Percentiles rank a stretch among this genome's conserved stretches.
These are phyloP conservation scores for Earliella scabrosa DNA, from an alignment of 1,284 basidiomycete species.

Conservation along the genomic window DNA sequence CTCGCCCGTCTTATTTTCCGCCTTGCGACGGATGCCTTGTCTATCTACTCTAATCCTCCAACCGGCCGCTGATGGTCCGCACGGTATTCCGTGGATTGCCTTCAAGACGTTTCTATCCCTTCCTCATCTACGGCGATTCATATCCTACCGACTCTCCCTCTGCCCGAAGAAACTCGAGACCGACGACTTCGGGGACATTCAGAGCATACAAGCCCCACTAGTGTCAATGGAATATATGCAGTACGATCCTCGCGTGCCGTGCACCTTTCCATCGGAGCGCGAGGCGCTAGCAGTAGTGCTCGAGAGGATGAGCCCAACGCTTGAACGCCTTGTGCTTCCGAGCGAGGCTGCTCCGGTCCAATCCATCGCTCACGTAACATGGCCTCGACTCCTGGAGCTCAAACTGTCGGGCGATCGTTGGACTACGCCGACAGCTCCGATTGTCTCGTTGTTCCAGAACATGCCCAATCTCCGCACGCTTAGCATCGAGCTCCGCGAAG, in stretches of 20 bases:
- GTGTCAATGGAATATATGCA: neutral
- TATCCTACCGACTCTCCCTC: neutral
- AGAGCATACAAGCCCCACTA: neutral
- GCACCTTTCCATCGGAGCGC: neutral
- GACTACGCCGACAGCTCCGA: neutral
- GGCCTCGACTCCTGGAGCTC: neutral
- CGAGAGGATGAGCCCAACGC: too few species aligned
- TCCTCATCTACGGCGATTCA: neutral
- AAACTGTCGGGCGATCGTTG: neutral
- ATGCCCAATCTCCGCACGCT: neutral
- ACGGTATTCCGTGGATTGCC: neutral
- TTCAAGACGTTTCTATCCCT: neutral
- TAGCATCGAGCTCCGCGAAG: neutral
- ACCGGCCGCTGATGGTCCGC: neutral
- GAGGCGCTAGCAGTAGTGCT: neutral
- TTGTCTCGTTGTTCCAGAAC: neutral
- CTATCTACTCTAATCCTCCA: neutral
- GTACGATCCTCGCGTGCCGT: neutral
- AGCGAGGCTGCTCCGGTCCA: neutral
- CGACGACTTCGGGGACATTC: neutral
- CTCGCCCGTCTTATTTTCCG: too few species aligned
- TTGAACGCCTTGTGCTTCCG: neutral
- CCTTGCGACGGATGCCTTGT: neutral
- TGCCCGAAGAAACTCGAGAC: neutral
- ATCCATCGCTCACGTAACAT: neutral